Percentiles rank a stretch among this genome's conserved stretches.
These are phyloP conservation scores for Adenanthera pavonina DNA, from an alignment of 306 rosid species.

Conservation along the genomic window DNA sequence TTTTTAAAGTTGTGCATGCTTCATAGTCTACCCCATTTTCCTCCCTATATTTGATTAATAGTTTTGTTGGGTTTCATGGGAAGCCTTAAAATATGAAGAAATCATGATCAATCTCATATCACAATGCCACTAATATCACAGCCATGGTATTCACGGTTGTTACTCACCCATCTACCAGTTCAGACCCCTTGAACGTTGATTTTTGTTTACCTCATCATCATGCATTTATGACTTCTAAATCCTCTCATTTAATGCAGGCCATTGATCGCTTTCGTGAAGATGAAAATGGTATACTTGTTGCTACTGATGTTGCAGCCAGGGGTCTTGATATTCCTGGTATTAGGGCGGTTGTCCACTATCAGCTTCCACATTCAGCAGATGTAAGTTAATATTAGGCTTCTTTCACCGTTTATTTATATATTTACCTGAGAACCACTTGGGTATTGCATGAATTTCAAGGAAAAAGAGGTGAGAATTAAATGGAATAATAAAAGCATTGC, in stretches of 20 bases:
- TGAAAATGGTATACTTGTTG: constrained; percentile 83
- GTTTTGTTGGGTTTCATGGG: neutral
- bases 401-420: constrained; percentile 27
- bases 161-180: neutral
- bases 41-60: neutral
- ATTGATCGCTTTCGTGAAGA: constrained; percentile 79
- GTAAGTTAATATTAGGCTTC: constrained; percentile 49
- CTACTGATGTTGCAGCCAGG: constrained; percentile 94
- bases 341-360: constrained; percentile 95
- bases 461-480: neutral
- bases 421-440: neutral
- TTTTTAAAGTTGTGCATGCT: neutral
- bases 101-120: neutral
- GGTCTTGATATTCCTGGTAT: constrained; percentile 94
- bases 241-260: constrained; percentile 59
- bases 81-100: constrained; percentile 10
- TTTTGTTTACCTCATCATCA: constrained; percentile 4
- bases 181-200: neutral
- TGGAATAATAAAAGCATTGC: neutral
- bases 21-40: neutral
- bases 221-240: neutral
- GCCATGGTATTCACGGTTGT: neutral
- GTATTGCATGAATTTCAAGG: neutral
- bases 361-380: constrained; percentile 98
- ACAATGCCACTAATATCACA: neutral